Evolutionary conservation across 2,329 filamentous ascomycete species (phyloP), one percentile per base, ranked within the genome.

Genomic region (Penicillium sp.): DNA sequence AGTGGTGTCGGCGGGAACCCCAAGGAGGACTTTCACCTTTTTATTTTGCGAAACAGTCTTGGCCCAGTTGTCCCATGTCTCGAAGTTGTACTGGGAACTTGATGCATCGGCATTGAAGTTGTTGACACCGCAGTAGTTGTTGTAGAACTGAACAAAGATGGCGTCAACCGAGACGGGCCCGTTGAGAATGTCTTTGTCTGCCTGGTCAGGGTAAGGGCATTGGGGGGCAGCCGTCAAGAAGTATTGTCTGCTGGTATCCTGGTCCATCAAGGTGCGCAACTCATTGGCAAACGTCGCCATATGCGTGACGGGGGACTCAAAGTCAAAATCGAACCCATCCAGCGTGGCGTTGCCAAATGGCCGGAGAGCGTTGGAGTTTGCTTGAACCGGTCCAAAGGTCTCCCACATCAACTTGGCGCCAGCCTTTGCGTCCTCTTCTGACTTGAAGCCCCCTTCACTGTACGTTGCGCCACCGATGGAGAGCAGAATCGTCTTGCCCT

Each of bases 261-360:
- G 68, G 55, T 81, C 72, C 74, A 83, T 83, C 38, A 73, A 59
- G 12, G 64, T 57, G 28, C 82, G 79, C 8, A 88, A 75, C 46
- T 76, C 71, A 34, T 74, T 70, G 1, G 77, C 83, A 56, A 88
- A 86, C 1, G 78, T 68, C 0, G 72, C 74, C 69, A 85, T 81
- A 68, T 86, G 83, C 41, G 66, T 66, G 11, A 78, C 76, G 3
- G 67, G 66, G 4, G 78, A 73, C 68, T 89, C 85, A 52, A 89
- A 83, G 64, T 90, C 86, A 54, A 89, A 81, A 67, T 90, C 86
- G 64, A 90, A 88, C 4, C 86, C 86, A 63, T 90, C 84, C 37
- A 90, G 70, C 4, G 80, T 73, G 8, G 82, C 79, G 9, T 70
- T 67, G 46, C 83, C 83, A 62, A 89, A 89, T 1, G 86, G 86